Percentiles rank a stretch among this genome's conserved stretches.
Conservation (phyloP, 1,284 basidiomycete genomes). For the Rhodotorula sp. region DNA sequence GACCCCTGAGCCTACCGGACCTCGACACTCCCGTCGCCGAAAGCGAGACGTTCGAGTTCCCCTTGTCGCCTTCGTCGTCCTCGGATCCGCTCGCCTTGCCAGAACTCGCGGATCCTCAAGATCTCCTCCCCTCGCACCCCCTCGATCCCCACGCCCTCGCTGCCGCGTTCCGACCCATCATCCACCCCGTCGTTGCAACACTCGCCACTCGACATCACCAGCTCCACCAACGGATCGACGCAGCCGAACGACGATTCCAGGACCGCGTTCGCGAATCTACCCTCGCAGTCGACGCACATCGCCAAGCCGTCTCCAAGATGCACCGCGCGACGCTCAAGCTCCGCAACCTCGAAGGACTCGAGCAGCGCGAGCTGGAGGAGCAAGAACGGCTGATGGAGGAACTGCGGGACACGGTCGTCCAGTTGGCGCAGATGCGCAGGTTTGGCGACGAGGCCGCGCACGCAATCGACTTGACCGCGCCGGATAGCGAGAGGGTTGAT, state of each 20-base stretch:
- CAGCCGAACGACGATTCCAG: conserved; percentile 16
- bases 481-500: too few species aligned
- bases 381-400: conserved; percentile 16
- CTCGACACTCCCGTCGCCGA: not conserved
- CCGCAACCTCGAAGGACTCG: conserved; percentile 17
- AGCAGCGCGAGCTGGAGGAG: conserved; percentile 14
- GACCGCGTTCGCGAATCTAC: conserved; percentile 17
- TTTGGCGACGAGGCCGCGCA: not conserved
- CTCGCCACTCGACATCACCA: conserved; percentile 10
- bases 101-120: too few species aligned
- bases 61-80: conserved; percentile 17
- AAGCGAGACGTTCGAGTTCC: not conserved
- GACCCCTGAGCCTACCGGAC: not conserved
- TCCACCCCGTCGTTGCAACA: conserved; percentile 20
- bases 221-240: conserved; percentile 3
- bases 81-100: conserved; percentile 1
- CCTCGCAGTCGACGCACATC: conserved; percentile 18
- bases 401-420: conserved; percentile 21
- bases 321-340: conserved; percentile 13
- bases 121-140: not conserved
- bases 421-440: conserved; percentile 9
- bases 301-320: not conserved
- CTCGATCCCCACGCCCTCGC: conserved; percentile 5
- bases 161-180: not conserved
- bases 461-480: too few species aligned